Conservation (phyloP, 768 basidiomycete genomes). For the Tricholoma bakamatsutake region DNA sequence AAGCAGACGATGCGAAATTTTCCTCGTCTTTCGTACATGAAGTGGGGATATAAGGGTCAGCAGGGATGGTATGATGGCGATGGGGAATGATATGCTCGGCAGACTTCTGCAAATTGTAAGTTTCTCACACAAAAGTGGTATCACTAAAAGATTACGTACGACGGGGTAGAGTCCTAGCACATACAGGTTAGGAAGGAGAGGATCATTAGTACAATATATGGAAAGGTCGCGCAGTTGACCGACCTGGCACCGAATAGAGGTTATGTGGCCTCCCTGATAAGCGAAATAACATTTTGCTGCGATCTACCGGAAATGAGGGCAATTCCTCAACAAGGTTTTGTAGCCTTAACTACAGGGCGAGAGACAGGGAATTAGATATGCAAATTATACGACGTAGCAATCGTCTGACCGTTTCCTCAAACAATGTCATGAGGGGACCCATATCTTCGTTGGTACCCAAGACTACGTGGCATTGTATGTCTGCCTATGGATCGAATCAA, state of each 20-base stretch:
- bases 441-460: constrained; percentile 41
- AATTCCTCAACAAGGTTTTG: constrained; percentile 33
- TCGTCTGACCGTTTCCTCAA: constrained; percentile 39
- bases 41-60: constrained; percentile 17
- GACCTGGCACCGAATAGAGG: constrained; percentile 21
- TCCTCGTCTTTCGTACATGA: constrained; percentile 22
- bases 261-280: constrained; percentile 34
- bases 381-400: not conserved
- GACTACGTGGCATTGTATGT: constrained; percentile 56
- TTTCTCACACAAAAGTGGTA: constrained; percentile 1
- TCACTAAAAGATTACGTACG: constrained; percentile 28
- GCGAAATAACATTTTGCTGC: constrained; percentile 30
- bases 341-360: constrained; percentile 29
- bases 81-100: constrained; percentile 17
- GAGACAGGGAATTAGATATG: constrained; percentile 9
- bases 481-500: constrained; percentile 30
- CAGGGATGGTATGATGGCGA: constrained; percentile 33
- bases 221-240: constrained; percentile 10
- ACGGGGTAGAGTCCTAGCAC: constrained; percentile 10
- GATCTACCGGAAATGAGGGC: constrained; percentile 38
- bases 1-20: constrained; percentile 19
- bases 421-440: constrained; percentile 37
- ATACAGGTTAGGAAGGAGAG: not conserved
- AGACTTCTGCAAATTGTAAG: constrained; percentile 5
- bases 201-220: constrained; percentile 5